Evolutionary conservation across 768 basidiomycete species (phyloP).

Genomic region (Russula lepida): DNA sequence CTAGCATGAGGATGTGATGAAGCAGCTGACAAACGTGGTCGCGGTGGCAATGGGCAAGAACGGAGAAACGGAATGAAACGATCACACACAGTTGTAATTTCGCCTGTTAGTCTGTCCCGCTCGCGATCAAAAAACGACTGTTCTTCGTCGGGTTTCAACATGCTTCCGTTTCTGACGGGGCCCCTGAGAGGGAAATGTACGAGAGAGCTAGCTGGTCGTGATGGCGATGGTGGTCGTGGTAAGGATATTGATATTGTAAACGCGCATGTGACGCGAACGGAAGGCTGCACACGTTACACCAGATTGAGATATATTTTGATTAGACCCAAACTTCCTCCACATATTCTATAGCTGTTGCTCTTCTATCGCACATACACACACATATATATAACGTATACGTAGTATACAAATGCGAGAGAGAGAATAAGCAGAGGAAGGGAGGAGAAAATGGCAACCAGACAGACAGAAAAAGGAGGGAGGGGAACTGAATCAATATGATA

Average conservation of each 20-base stretch:
- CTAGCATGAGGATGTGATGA: not conserved
- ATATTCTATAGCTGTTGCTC: not conserved
- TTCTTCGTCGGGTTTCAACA: constrained; percentile 28
- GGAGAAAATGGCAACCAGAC: not conserved
- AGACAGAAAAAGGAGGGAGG: not conserved
- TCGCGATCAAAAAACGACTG: constrained; percentile 69
- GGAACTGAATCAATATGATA: constrained; percentile 7
- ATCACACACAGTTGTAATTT: constrained; percentile 61
- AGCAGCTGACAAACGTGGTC: not conserved
- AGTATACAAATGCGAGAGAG: constrained; percentile 1
- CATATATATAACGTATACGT: not conserved
- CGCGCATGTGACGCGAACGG: too few species aligned
- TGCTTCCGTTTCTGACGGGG: not conserved
- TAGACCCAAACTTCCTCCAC: not conserved
- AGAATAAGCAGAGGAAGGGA: not conserved
- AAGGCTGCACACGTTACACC: too few species aligned
- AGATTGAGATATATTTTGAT: not conserved
- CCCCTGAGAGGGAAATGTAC: not conserved
- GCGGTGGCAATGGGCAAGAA: not conserved
- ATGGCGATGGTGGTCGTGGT: not conserved
- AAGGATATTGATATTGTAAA: too few species aligned
- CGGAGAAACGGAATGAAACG: not conserved
- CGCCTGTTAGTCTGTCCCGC: constrained; percentile 61
- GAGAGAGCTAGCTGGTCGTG: not conserved
- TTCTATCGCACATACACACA: constrained; percentile 1